Evolutionary conservation across 441 rosid species (phyloP).

Genomic region (Viola pubescens): DNA sequence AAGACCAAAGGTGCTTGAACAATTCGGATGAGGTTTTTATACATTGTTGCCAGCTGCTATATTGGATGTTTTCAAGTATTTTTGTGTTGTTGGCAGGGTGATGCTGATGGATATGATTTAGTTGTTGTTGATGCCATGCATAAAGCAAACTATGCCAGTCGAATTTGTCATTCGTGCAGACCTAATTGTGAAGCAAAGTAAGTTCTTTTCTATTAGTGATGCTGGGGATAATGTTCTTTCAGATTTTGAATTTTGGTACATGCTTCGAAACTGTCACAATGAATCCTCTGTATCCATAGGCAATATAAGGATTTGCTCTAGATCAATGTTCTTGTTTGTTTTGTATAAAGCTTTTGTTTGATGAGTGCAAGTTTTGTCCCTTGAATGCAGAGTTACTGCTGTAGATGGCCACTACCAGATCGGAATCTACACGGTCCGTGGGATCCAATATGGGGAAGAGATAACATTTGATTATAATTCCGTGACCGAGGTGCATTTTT

Average conservation of each 20-base stretch:
- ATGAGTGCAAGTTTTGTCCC: conserved; percentile 16
- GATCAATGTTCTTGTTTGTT: no score
- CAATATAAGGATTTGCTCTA: no score
- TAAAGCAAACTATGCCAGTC: conserved; percentile 97
- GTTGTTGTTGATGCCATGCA: conserved; percentile 99
- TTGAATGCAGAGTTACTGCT: conserved; percentile 83
- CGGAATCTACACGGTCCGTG: conserved; percentile 81
- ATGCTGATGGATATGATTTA: conserved; percentile 97
- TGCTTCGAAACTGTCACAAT: no score
- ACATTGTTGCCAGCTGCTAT: conserved; percentile 2
- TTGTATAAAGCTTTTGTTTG: not conserved
- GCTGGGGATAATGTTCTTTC: no score
- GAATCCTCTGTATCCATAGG: no score
- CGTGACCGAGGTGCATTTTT: conserved; percentile 80
- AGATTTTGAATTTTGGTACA: no score
- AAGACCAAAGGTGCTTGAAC: conserved; percentile 84
- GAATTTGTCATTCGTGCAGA: conserved; percentile 98
- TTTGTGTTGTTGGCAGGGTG: conserved; percentile 59
- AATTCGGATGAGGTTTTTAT: conserved; percentile 6
- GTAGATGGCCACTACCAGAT: conserved; percentile 98
- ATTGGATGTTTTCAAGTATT: conserved; percentile 18
- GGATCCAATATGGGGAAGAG: conserved; percentile 88
- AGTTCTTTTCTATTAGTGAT: not conserved
- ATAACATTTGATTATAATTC: conserved; percentile 98
- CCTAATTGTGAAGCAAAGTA: conserved; percentile 80